These are phyloP conservation scores for Nannochloris sp. DNA, from an alignment of 139 green algal genomes.

Conservation along the genomic window DNA sequence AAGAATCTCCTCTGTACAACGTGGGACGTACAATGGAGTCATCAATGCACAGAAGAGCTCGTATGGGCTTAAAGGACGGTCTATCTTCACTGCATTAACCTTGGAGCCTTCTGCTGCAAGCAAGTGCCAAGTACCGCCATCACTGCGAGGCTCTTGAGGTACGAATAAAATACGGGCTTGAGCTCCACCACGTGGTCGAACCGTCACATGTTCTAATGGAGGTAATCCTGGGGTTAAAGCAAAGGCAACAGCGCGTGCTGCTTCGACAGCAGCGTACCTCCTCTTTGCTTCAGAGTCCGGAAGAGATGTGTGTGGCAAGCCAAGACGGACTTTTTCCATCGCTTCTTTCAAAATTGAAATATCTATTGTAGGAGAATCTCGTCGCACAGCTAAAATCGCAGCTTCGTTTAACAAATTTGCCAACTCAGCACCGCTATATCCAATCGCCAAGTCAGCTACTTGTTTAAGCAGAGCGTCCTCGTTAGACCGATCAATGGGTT, in stretches of 20 bases:
- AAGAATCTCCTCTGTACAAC: constrained; percentile 45
- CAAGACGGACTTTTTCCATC: constrained; percentile 48
- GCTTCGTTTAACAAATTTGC: constrained; percentile 73
- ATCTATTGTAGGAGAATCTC: constrained; percentile 26
- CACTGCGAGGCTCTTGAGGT: constrained; percentile 28
- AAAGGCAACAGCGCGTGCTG: constrained; percentile 42
- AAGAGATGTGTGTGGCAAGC: constrained; percentile 32
- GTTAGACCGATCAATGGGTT: constrained; percentile 38
- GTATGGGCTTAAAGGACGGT: constrained; percentile 14
- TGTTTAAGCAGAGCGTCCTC: constrained; percentile 38
- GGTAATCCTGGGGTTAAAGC: constrained; percentile 48
- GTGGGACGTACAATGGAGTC: constrained; percentile 40
- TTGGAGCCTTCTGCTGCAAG: not conserved
- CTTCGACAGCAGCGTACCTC: constrained; percentile 24
- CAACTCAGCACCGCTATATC: constrained; percentile 59
- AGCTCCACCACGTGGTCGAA: constrained; percentile 32
- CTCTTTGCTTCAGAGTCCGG: constrained; percentile 23
- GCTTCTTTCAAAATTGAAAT: constrained; percentile 31
- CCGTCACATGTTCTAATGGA: constrained; percentile 40
- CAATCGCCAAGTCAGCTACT: constrained; percentile 46
- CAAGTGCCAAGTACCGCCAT: constrained; percentile 30
- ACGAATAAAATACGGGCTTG: constrained; percentile 42
- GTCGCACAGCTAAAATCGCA: constrained; percentile 54
- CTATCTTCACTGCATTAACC: constrained; percentile 16
- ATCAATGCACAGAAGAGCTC: constrained; percentile 41